Conservation (phyloP, 768 basidiomycete genomes). For the Psilocybe cyanescens region DNA sequence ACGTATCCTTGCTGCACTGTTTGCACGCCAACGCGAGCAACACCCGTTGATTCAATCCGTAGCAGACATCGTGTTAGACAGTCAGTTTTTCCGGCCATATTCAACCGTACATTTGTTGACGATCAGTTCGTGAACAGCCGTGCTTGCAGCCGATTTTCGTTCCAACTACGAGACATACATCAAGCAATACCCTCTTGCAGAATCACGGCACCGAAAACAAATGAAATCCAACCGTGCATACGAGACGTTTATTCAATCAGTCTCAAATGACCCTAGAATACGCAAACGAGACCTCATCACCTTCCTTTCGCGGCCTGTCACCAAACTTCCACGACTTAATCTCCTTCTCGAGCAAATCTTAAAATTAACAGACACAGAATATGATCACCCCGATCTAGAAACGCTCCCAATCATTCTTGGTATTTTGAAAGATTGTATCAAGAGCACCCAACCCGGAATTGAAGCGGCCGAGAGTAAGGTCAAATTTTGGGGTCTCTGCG, state of each 20-base stretch:
- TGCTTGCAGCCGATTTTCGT: slow-evolving; percentile 54
- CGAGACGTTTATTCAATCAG: slow-evolving; percentile 64
- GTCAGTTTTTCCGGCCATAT: slow-evolving; percentile 41
- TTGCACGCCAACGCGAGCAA: slow-evolving; percentile 81
- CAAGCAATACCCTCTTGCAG: slow-evolving; percentile 87
- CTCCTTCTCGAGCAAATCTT: slow-evolving; percentile 73
- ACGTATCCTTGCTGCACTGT: slow-evolving; percentile 71
- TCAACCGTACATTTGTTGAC: slow-evolving; percentile 27
- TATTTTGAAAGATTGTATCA: slow-evolving; percentile 73
- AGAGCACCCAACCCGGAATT: slow-evolving; percentile 89
- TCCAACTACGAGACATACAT: slow-evolving; percentile 80
- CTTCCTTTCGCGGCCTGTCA: slow-evolving; percentile 85
- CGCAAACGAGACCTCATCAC: slow-evolving; percentile 80
- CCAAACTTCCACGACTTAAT: slow-evolving; percentile 81
- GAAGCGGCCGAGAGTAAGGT: slow-evolving; percentile 91
- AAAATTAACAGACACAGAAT: slow-evolving; percentile 64
- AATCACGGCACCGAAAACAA: slow-evolving; percentile 80
- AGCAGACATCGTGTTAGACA: slow-evolving; percentile 83
- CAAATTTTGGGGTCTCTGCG: slow-evolving; percentile 82
- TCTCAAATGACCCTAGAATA: slow-evolving; percentile 64
- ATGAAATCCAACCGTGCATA: slow-evolving; percentile 71
- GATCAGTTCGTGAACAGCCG: slow-evolving; percentile 33
- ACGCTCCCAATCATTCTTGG: slow-evolving; percentile 72
- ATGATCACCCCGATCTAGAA: slow-evolving; percentile 80
- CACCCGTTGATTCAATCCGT: slow-evolving; percentile 84